These are phyloP conservation scores for Seminavis robusta DNA, from an alignment of 108 stramenopile species.

Conservation along the genomic window DNA sequence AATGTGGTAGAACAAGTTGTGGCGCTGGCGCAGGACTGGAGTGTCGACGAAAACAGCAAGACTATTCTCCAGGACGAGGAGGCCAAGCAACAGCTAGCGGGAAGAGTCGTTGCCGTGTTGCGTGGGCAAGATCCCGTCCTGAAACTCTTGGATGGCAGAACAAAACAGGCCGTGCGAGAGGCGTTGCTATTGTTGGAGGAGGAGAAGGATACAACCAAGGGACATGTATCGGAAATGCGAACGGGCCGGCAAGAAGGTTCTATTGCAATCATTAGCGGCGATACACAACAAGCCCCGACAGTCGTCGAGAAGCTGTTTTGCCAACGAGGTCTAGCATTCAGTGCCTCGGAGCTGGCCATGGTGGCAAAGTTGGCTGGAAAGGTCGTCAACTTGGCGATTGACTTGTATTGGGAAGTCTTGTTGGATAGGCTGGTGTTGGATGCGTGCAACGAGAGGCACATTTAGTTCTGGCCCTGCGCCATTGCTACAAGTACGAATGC, in stretches of 20 bases:
- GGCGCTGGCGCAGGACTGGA: slow-evolving; percentile 30
- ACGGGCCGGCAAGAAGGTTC: not conserved
- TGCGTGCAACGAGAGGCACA: no score
- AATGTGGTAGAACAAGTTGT: slow-evolving; percentile 26
- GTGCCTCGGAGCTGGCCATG: slow-evolving; percentile 19
- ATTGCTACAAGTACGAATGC: no score
- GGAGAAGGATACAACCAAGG: not conserved
- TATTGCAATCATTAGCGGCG: not conserved
- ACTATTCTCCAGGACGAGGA: not conserved
- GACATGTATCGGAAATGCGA: not conserved
- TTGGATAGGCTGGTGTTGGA: slow-evolving; percentile 14
- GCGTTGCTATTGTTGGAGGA: slow-evolving; percentile 1
- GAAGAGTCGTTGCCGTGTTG: slow-evolving; percentile 26
- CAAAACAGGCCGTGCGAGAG: slow-evolving; percentile 18
- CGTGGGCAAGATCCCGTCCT: slow-evolving; percentile 48
- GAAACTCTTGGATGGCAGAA: slow-evolving; percentile 49
- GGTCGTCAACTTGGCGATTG: slow-evolving; percentile 18
- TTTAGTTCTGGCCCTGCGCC: no score
- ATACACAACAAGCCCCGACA: slow-evolving; percentile 1
- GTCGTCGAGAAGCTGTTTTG: slow-evolving; percentile 8
- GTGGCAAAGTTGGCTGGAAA: slow-evolving; percentile 8
- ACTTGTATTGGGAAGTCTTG: slow-evolving; percentile 5
- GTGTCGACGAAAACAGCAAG: not conserved
- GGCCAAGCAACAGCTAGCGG: not conserved
- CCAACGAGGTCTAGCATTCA: slow-evolving; percentile 22